Base-by-base conservation (phyloP, 805 yeast species). In the Kluyveromyces dobzhanskii region DNA sequence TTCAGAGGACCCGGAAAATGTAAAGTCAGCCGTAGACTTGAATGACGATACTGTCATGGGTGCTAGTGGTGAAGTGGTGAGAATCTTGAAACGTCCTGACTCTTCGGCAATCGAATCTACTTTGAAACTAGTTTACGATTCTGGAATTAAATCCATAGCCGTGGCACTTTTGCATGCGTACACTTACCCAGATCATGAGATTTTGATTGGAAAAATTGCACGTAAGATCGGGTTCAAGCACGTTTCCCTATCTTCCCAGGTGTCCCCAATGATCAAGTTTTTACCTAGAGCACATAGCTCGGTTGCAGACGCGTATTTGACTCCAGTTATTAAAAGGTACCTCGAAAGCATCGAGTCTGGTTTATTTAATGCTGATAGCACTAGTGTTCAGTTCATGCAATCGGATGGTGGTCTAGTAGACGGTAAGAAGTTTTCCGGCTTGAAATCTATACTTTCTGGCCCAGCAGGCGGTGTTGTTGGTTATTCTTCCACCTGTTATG, bases 391-490 rank as follows among this genome's bases (percentile, higher is more conserved):
- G 48, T 90, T 90, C 60, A 90, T 90, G 97, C 95, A 90, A 61
- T 84, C 95, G 10, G 95, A 90, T 58, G 97, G 97, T 42, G 97
- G 97, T 2, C 70, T 90, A 43, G 87, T 88, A 17, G 86, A 86
- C 40, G 87, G 92, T 52, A 67, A 76, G 17, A 71, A 75, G 35
- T 90, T 90, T 57, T 80, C 95, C 0, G 97, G 97, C 2, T 66
- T 90, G 27, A 73, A 78, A 49, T 95, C 97, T 3, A 83, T 90
- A 35, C 62, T 90, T 26, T 85, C 96, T 1, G 97, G 97, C 2
- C 97, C 97, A 3, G 97, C 97, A 8, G 97, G 97, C 28, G 97
- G 97, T 36, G 94, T 90, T 42, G 96, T 90, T 25, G 97, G 97
- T 0, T 85, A 78, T 50, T 85, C 95, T 0, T 71, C 76, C 38